These are phyloP conservation scores for Blastomyces silverae DNA, from an alignment of 2,329 filamentous ascomycete genomes.

Conservation along the genomic window DNA sequence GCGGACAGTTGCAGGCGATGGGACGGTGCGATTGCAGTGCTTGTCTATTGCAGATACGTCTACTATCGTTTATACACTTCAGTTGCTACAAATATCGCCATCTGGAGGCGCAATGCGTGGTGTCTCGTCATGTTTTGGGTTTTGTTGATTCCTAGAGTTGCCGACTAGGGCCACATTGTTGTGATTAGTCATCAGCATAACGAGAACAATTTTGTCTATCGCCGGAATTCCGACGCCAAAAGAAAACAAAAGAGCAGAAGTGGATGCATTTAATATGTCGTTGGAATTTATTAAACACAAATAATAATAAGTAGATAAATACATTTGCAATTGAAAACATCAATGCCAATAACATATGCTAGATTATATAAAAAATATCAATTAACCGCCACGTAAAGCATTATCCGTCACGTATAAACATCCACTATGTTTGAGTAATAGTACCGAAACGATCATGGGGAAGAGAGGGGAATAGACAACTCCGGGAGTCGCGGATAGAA, in stretches of 20 bases:
- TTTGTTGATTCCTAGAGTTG: constrained; percentile 10
- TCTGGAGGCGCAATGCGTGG: neutral
- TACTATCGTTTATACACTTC: neutral
- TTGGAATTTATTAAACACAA: neutral
- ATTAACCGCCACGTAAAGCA: neutral
- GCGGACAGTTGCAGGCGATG: no score
- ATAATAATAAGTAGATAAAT: neutral
- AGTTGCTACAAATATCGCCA: neutral
- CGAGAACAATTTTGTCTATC: no score
- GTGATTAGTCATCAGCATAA: neutral
- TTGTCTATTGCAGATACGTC: neutral
- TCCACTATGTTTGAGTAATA: neutral
- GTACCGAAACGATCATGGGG: neutral
- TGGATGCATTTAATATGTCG: no score
- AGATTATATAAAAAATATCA: neutral
- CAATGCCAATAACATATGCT: neutral
- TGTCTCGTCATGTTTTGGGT: neutral
- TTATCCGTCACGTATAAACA: neutral
- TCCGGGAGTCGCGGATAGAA: neutral
- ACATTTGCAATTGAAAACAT: neutral
- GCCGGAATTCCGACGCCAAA: no score
- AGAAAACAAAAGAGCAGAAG: neutral
- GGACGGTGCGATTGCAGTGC: no score
- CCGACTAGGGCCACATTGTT: neutral
- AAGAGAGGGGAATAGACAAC: neutral